These are phyloP conservation scores for Auriscalpium vulgare DNA, from an alignment of 768 basidiomycete species.

Conservation along the genomic window DNA sequence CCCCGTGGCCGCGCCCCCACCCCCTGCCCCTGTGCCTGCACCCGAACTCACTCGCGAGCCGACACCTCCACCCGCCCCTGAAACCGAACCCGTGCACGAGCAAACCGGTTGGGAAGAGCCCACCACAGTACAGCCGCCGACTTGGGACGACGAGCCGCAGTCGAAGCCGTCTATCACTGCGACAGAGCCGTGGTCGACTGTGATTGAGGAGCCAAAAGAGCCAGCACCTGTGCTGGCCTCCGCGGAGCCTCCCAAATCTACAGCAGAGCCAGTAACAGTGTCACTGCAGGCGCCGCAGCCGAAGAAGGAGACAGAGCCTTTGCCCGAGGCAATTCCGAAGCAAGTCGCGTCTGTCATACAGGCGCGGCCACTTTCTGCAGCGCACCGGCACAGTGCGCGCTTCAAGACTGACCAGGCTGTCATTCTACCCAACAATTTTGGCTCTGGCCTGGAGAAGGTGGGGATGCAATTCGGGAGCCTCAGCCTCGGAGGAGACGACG, in stretches of 20 bases:
- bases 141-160: constrained; percentile 66
- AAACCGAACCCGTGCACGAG: constrained; percentile 26
- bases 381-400: constrained; percentile 51
- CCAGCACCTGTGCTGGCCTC: constrained; percentile 5
- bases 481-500: constrained; percentile 59
- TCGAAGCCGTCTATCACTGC: constrained; percentile 25
- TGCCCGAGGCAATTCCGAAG: constrained; percentile 19
- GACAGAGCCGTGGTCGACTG: constrained; percentile 25
- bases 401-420: constrained; percentile 81
- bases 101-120: constrained; percentile 60
- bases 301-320: constrained; percentile 18
- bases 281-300: constrained; percentile 20
- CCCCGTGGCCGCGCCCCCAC: constrained; percentile 18
- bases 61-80: constrained; percentile 16
- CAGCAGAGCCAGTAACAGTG: constrained; percentile 24
- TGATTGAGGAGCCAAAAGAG: constrained; percentile 8
- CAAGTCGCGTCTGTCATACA: constrained; percentile 37
- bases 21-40: constrained; percentile 16
- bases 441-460: constrained; percentile 60
- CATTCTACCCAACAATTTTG: constrained; percentile 62
- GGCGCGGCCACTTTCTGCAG: constrained; percentile 42
- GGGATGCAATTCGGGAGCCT: constrained; percentile 90
- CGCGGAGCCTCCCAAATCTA: neutral
- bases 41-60: constrained; percentile 17
- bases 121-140: constrained; percentile 56